Percentiles rank a stretch among this genome's conserved stretches.
Conservation (phyloP, 768 basidiomycete genomes). For the Ramaria sp. region DNA sequence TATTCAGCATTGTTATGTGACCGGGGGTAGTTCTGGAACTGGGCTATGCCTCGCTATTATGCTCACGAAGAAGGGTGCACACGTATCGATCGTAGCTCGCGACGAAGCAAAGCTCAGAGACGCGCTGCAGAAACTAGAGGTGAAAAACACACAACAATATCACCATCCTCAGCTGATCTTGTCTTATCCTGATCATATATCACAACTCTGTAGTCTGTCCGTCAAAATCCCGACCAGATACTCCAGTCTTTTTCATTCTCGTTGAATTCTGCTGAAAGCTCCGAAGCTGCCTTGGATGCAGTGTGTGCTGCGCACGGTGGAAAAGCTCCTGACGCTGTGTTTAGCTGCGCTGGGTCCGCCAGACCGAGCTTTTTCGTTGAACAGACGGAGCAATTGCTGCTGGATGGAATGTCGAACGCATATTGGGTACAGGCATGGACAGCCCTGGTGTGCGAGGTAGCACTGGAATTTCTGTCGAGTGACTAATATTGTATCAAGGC, state of each 20-base stretch:
- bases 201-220: constrained; percentile 26
- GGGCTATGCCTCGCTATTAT: constrained; percentile 63
- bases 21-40: constrained; percentile 75
- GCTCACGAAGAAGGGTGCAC: constrained; percentile 57
- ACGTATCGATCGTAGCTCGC: constrained; percentile 79
- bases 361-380: constrained; percentile 71
- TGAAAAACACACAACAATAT: constrained; percentile 16
- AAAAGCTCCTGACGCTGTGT: constrained; percentile 60
- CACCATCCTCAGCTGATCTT: no score
- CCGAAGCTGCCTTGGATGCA: constrained; percentile 50
- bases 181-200: no score
- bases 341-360: constrained; percentile 67
- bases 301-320: constrained; percentile 46
- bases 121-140: constrained; percentile 57
- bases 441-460: constrained; percentile 31
- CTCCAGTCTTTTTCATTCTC: constrained; percentile 59
- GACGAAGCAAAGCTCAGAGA: constrained; percentile 50
- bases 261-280: constrained; percentile 38
- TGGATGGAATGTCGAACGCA: constrained; percentile 41
- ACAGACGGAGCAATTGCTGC: constrained; percentile 45
- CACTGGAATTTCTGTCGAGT: no score
- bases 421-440: constrained; percentile 49
- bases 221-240: constrained; percentile 46
- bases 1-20: constrained; percentile 70
- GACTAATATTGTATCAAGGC: constrained; percentile 23